These are phyloP conservation scores for Hapsidospora chrysogenum DNA, from an alignment of 495 filamentous ascomycete species.

Conservation along the genomic window DNA sequence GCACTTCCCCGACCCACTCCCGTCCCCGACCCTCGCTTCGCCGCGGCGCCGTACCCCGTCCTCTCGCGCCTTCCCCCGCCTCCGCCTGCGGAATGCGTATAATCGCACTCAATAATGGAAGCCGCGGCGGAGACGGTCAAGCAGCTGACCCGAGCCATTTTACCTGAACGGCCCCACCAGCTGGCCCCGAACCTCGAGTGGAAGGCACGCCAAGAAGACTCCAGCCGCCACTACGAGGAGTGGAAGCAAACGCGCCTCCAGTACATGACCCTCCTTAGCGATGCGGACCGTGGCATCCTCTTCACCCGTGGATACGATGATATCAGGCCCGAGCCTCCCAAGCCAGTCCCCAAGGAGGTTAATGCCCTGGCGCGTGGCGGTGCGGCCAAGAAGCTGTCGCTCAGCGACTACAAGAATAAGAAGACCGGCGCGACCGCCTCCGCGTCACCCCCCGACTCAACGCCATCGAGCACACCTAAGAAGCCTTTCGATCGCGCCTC, in stretches of 20 bases:
- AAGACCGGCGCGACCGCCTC: constrained; percentile 12
- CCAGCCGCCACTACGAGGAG: constrained; percentile 15
- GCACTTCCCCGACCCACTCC: too few relatives aligned
- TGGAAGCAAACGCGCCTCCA: constrained; percentile 19
- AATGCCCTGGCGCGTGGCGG: constrained; percentile 10
- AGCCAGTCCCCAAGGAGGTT: constrained; percentile 9
- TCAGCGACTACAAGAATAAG: constrained; percentile 30
- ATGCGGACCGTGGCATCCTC: constrained; percentile 28
- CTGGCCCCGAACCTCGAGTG: constrained; percentile 20
- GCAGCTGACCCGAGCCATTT: constrained; percentile 20
- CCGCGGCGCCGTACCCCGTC: too few relatives aligned
- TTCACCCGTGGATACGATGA: constrained; percentile 24
- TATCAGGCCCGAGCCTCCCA: constrained; percentile 20
- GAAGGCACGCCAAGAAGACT: constrained; percentile 17
- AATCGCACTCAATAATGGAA: constrained; percentile 21
- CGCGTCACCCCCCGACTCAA: constrained; percentile 14
- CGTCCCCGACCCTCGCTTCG: too few relatives aligned
- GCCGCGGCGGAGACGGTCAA: constrained; percentile 27
- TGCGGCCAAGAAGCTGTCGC: constrained; percentile 27
- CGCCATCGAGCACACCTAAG: not conserved
- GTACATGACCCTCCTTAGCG: constrained; percentile 27
- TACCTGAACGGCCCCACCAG: constrained; percentile 25
- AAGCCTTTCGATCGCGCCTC: not conserved
- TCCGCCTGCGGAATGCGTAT: constrained; percentile 1
- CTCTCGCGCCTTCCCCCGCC: constrained; percentile 1